These are phyloP conservation scores for Scolecobasidium constrictum DNA, from an alignment of 2,329 filamentous ascomycete genomes.

Conservation along the genomic window DNA sequence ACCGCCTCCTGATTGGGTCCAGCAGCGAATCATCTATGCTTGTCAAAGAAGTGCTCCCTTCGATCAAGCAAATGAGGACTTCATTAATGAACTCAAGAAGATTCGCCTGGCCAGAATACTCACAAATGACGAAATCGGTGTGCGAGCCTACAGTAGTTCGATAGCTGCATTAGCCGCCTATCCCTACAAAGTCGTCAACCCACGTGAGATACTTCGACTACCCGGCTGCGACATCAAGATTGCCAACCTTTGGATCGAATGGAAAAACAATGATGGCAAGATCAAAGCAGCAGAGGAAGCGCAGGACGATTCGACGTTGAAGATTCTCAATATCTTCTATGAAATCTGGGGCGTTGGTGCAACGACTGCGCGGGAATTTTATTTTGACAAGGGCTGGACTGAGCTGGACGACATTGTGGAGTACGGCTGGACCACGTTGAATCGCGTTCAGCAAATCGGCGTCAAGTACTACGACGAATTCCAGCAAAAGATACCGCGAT, in stretches of 20 bases:
- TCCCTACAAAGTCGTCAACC: conserved; percentile 44
- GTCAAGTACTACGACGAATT: conserved; percentile 92
- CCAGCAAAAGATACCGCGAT: conserved; percentile 54
- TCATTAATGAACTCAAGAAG: conserved; percentile 63
- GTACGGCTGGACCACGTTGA: conserved; percentile 64
- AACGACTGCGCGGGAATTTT: conserved; percentile 71
- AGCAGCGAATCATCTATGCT: conserved; percentile 55
- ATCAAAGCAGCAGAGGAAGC: conserved; percentile 55
- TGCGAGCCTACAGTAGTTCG: conserved; percentile 76
- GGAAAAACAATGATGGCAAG: conserved; percentile 47
- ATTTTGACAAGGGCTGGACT: conserved; percentile 62
- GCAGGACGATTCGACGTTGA: conserved; percentile 52
- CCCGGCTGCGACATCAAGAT: conserved; percentile 78
- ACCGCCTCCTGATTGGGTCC: conserved; percentile 58
- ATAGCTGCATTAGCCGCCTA: conserved; percentile 81
- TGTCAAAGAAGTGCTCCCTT: conserved; percentile 69
- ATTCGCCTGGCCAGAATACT: conserved; percentile 63
- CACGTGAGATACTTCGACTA: conserved; percentile 38
- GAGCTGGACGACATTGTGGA: conserved; percentile 81
- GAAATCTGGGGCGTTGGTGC: conserved; percentile 89
- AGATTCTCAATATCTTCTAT: conserved; percentile 60
- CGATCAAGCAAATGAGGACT: conserved; percentile 59
- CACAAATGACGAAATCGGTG: conserved; percentile 64
- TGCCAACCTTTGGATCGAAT: conserved; percentile 67
- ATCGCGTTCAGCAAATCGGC: conserved; percentile 81